A percentile compares a stretch with the other conserved stretches of the same genome.
Evolutionary conservation across 192 early-diverging fungal species (phyloP).

Genomic region (Coemansia nantahalensis): DNA sequence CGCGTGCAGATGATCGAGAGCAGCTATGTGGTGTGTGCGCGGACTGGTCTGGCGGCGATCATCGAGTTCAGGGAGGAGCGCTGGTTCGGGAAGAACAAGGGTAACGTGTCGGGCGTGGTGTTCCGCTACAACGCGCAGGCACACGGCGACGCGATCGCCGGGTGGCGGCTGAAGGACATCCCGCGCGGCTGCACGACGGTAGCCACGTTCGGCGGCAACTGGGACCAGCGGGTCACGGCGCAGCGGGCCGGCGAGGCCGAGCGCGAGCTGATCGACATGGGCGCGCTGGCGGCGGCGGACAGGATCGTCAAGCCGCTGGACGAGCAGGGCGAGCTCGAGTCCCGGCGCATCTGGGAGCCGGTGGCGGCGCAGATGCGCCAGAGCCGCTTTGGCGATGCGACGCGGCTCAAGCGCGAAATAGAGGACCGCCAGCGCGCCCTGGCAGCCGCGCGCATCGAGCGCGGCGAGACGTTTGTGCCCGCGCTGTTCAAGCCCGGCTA

Average conservation of each 20-base stretch:
- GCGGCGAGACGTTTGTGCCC: conserved; percentile 54
- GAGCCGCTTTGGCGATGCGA: conserved; percentile 60
- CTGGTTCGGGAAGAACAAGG: conserved; percentile 66
- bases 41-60: conserved; percentile 60
- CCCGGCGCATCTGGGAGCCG: conserved; percentile 59
- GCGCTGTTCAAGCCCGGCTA: conserved; percentile 61
- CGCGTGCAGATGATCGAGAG: conserved; percentile 61
- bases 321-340: conserved; percentile 63
- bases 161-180: conserved; percentile 58
- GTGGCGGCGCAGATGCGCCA: conserved; percentile 60
- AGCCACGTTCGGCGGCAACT: conserved; percentile 61
- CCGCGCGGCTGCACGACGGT: conserved; percentile 53
- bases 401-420: conserved; percentile 62
- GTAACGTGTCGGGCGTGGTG: conserved; percentile 66
- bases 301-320: conserved; percentile 59
- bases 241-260: conserved; percentile 10
- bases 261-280: conserved; percentile 57
- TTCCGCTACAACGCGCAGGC: conserved; percentile 59
- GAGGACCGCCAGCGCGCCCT: conserved; percentile 64
- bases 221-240: conserved; percentile 61
- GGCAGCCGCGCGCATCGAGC: conserved; percentile 51
- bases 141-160: conserved; percentile 19
- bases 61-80: conserved; percentile 74
- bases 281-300: conserved; percentile 39
- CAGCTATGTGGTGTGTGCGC: conserved; percentile 62